Evolutionary conservation across 495 filamentous ascomycete species (phyloP), one percentile per base, ranked within the genome.

Genomic region (Articulospora tetracladia): DNA sequence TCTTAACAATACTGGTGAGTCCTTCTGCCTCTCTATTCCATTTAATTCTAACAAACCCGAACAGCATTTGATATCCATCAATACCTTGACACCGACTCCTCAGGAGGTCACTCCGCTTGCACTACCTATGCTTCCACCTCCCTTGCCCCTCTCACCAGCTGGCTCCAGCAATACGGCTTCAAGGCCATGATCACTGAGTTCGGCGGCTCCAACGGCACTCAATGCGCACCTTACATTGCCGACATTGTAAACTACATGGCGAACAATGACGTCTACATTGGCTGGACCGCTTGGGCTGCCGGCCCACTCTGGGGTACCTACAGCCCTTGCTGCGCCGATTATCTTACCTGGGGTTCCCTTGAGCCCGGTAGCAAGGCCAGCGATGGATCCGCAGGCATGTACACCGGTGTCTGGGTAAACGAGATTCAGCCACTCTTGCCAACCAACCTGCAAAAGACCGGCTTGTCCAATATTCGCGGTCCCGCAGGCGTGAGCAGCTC

Each of bases 151-250:
- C 67, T 81, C 8, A 81, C 79, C 15, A 68, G 62, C 19, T 82
- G 77, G 79, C 72, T 82, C 13, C 72, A 76, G 68, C 46, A 73
- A 58, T 68, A 80, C 65, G 69, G 72, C 30, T 73, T 78, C 44
- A 82, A 79, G 68, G 79, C 76, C 50, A 78, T 82, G 65, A 74
- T 82, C 59, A 80, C 78, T 39, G 78, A 82, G 58, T 82, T 82
- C 58, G 78, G 79, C 32, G 77, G 73, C 0, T 66, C 72, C 26
- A 80, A 80, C 59, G 79, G 74, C 48, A 77, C 77, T 1, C 70
- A 66, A 28, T 80, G 79, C 68, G 69, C 58, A n/a, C 58, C 51
- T 24, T 77, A 77, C 73, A 61, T 82, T 36, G 65, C 67, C 25
- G 70, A 71, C 27, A 71, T 79, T 22, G 54, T 80, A 62, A 72